These are phyloP conservation scores for Fusarium sp. DNA, from an alignment of 2,329 filamentous ascomycete genomes.

Conservation along the genomic window DNA sequence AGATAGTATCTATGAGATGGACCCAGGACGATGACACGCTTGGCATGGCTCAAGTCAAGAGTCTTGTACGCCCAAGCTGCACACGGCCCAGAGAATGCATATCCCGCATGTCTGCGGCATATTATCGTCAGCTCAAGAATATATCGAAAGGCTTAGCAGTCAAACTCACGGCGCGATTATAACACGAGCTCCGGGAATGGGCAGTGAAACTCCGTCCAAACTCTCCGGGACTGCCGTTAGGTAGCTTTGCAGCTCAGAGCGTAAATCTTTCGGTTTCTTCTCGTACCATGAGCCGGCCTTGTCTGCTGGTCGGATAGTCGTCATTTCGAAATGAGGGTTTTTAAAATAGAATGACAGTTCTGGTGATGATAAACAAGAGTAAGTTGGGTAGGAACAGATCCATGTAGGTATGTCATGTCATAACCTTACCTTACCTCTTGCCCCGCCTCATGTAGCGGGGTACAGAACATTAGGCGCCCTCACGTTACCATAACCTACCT, in stretches of 20 bases:
- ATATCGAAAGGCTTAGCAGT: accelerated
- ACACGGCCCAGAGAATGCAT: slow-evolving; percentile 87
- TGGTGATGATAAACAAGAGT: not conserved
- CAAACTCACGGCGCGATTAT: slow-evolving; percentile 88
- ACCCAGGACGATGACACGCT: slow-evolving; percentile 89
- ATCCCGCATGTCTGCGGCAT: slow-evolving; percentile 82
- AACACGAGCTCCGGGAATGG: slow-evolving; percentile 77
- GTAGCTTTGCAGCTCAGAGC: slow-evolving; percentile 75
- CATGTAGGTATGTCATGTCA: not conserved
- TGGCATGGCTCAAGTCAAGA: slow-evolving; percentile 81
- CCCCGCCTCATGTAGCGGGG: slow-evolving; percentile 9
- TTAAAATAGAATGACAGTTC: not conserved
- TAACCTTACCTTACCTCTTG: not conserved
- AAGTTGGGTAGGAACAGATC: not conserved
- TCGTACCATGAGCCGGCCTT: slow-evolving; percentile 94
- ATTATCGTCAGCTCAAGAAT: not conserved
- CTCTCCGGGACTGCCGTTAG: slow-evolving; percentile 74
- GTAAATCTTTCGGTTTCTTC: slow-evolving; percentile 65
- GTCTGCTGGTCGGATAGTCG: slow-evolving; percentile 60
- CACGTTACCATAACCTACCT: not conserved
- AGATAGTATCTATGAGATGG: slow-evolving; percentile 91
- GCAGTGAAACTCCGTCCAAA: slow-evolving; percentile 67
- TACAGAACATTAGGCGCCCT: not conserved
- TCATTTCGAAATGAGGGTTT: slow-evolving; percentile 19
- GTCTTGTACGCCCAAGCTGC: slow-evolving; percentile 95